These are phyloP conservation scores for Umbilicus rupestris DNA, from an alignment of 164 flowering plant species.

Conservation along the genomic window DNA sequence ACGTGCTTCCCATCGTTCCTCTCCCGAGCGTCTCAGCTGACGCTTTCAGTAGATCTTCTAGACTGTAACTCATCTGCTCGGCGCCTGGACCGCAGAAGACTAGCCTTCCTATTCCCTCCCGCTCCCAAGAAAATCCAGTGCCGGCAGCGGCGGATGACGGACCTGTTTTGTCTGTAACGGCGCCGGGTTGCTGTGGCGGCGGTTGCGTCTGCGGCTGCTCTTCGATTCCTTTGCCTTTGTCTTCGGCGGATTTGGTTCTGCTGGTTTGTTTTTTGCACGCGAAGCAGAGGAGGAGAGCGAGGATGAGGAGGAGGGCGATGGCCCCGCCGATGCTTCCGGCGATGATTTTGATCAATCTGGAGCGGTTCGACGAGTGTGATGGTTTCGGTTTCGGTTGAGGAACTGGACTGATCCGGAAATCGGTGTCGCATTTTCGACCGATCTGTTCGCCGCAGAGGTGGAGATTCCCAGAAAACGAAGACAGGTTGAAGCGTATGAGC, in stretches of 20 bases:
- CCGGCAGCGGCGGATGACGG: not conserved
- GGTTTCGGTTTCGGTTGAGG: not conserved
- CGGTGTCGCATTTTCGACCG: not conserved
- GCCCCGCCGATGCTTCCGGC: not conserved
- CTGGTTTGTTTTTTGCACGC: not conserved
- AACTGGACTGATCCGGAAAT: not conserved
- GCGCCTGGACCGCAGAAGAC: conserved; percentile 26
- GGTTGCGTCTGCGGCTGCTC: not conserved
- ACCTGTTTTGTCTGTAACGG: conserved; percentile 9
- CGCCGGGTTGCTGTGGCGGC: not conserved
- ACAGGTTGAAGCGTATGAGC: conserved; percentile 19
- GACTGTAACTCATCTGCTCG: conserved; percentile 16
- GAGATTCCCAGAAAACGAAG: conserved; percentile 26
- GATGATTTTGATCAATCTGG: not conserved
- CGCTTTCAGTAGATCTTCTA: conserved; percentile 42
- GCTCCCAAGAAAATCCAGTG: not conserved
- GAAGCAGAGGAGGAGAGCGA: not conserved
- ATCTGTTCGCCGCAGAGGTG: conserved; percentile 33
- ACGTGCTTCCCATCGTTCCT: conserved; percentile 36
- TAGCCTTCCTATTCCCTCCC: conserved; percentile 21
- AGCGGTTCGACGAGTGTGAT: not conserved
- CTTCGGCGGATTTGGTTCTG: not conserved
- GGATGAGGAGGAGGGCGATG: not conserved
- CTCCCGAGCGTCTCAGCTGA: conserved; percentile 45
- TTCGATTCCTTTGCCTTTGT: not conserved